Conservation (phyloP, 2,329 filamentous ascomycete genomes). For the Hypoxylon rubiginosum region DNA sequence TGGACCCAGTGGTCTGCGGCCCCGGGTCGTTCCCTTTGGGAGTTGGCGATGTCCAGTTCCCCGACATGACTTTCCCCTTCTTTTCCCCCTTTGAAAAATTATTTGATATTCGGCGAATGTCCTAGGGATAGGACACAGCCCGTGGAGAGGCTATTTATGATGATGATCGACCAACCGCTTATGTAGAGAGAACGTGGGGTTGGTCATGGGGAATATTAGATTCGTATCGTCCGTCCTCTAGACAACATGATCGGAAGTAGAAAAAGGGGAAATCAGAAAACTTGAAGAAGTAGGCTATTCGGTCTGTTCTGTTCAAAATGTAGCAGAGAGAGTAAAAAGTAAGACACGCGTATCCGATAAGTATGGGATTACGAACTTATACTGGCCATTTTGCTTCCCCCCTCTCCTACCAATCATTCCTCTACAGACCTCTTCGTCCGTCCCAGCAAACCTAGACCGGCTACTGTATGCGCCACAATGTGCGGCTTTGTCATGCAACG, state of each 20-base stretch:
- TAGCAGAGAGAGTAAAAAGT: conserved; percentile 4
- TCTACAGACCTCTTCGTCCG: not conserved
- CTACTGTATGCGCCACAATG: conserved; percentile 10
- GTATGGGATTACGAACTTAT: conserved; percentile 34
- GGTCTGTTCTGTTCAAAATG: conserved; percentile 13
- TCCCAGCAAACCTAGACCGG: conserved; percentile 25
- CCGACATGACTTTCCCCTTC: conserved; percentile 22
- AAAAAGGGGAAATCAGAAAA: not conserved
- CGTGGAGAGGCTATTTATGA: not conserved
- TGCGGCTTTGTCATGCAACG: conserved; percentile 4
- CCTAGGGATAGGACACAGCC: conserved; percentile 6
- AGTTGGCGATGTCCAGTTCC: conserved; percentile 35
- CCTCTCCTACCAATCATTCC: conserved; percentile 11
- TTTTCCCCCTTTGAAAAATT: conserved; percentile 4
- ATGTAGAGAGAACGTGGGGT: conserved; percentile 10
- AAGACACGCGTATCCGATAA: conserved; percentile 20
- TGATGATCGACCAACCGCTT: conserved; percentile 8
- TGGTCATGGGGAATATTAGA: conserved; percentile 16
- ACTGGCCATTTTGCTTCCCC: conserved; percentile 4
- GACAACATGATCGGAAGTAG: conserved; percentile 12
- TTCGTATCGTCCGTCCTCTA: conserved; percentile 19
- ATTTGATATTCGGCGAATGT: conserved; percentile 3
- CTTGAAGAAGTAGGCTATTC: not conserved
- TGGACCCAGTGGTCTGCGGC: not conserved
- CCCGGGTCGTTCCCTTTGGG: conserved; percentile 15